phyloP scores from a whole-genome alignment of 2,329 filamentous ascomycete species.

The Chlorencoelia australis region DNA sequence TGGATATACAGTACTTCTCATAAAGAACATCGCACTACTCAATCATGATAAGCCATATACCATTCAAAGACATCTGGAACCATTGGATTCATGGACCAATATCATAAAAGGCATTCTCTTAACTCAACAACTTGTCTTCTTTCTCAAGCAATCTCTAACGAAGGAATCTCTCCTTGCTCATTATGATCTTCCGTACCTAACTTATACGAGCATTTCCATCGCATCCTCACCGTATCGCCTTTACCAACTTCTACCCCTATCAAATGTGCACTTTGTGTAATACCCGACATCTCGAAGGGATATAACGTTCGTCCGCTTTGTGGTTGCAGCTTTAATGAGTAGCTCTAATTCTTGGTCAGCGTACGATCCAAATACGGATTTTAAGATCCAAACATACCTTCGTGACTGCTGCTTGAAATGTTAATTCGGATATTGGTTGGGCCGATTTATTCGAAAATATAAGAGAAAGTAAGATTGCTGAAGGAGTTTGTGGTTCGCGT shows the following conservation, averaged over 20 bases:
- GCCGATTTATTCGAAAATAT: constrained; percentile 75
- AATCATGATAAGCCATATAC: too few relatives aligned
- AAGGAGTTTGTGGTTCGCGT: constrained; percentile 34
- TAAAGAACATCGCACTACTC: too few relatives aligned
- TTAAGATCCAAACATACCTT: constrained; percentile 49
- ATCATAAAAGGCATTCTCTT: too few relatives aligned
- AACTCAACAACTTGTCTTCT: too few relatives aligned
- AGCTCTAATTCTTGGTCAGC: constrained; percentile 46
- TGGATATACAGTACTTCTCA: too few relatives aligned
- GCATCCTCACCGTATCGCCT: constrained; percentile 74
- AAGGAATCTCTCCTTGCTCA: constrained; percentile 77
- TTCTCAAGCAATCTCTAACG: constrained; percentile 61
- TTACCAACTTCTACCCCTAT: constrained; percentile 60
- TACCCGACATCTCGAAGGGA: constrained; percentile 59
- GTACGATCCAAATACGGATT: constrained; percentile 4
- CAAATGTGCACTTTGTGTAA: constrained; percentile 73
- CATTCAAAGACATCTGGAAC: too few relatives aligned
- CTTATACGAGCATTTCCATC: constrained; percentile 79
- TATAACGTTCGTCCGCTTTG: constrained; percentile 71
- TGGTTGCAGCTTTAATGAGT: constrained; percentile 69
- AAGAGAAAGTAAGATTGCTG: constrained; percentile 58
- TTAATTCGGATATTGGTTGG: constrained; percentile 65
- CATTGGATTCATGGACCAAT: too few relatives aligned
- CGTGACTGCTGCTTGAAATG: constrained; percentile 87
- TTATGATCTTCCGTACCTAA: constrained; percentile 56